Evolutionary conservation across 75 land plant species (phyloP).

Genomic region (Cupressus sempervirens): DNA sequence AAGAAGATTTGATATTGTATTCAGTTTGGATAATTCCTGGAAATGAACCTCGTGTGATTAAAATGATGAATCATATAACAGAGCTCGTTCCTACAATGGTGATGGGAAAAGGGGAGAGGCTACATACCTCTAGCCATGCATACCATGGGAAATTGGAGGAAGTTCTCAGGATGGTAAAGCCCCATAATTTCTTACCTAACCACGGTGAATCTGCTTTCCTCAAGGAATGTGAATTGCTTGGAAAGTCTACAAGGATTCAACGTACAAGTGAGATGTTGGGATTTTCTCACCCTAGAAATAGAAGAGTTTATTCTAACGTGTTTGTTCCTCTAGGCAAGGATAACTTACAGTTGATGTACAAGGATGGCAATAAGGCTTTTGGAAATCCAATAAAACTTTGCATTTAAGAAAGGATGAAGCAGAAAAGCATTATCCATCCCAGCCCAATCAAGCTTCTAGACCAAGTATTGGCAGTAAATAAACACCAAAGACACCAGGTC

Average conservation of each 20-base stretch:
- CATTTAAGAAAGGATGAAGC: slow-evolving; percentile 74
- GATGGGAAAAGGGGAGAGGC: slow-evolving; percentile 75
- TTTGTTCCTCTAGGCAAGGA: slow-evolving; percentile 76
- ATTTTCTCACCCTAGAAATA: slow-evolving; percentile 84
- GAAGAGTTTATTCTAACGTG: slow-evolving; percentile 90
- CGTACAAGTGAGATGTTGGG: slow-evolving; percentile 98
- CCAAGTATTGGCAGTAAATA: no score
- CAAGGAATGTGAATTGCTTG: slow-evolving; percentile 96
- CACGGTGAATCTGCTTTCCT: slow-evolving; percentile 95
- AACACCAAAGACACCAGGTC: no score
- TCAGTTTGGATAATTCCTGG: slow-evolving; percentile 79
- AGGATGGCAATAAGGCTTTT: slow-evolving; percentile 98
- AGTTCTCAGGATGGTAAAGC: slow-evolving; percentile 88
- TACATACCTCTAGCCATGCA: slow-evolving; percentile 99
- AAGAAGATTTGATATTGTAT: background rate
- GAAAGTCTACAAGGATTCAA: slow-evolving; percentile 80
- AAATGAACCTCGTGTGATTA: slow-evolving; percentile 92
- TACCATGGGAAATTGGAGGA: slow-evolving; percentile 55
- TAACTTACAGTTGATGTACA: slow-evolving; percentile 95
- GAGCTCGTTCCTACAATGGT: slow-evolving; percentile 85
- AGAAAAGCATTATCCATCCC: no score
- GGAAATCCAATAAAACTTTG: slow-evolving; percentile 90
- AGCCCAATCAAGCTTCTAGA: no score
- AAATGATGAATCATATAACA: slow-evolving; percentile 92
- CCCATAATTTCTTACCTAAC: slow-evolving; percentile 93